A percentile compares a stretch with the other conserved stretches of the same genome.
Conservation (phyloP, 805 yeast species). For the Blastobotrys americana region DNA sequence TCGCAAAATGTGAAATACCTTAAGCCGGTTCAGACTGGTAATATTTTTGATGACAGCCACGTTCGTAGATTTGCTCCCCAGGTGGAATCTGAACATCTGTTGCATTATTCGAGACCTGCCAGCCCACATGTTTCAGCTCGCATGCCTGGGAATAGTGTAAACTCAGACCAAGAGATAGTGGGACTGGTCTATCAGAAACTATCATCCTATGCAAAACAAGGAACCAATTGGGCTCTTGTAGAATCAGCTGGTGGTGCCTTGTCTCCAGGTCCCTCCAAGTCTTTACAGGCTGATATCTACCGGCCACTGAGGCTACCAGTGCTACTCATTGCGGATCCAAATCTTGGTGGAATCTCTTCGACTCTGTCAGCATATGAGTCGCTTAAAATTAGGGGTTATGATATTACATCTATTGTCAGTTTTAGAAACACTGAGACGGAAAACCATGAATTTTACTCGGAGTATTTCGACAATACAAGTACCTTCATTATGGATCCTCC, state of each 20-base stretch:
- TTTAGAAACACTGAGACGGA: constrained; percentile 12
- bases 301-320: constrained; percentile 19
- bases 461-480: constrained; percentile 12
- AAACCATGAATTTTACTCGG: constrained; percentile 15
- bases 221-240: constrained; percentile 13
- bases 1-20: constrained; percentile 13
- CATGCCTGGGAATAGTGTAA: not conserved
- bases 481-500: constrained; percentile 10
- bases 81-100: constrained; percentile 12
- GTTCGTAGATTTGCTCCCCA: constrained; percentile 7
- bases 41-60: constrained; percentile 15
- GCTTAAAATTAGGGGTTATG: constrained; percentile 19
- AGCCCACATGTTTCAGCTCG: constrained; percentile 21
- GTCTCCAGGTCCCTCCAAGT: constrained; percentile 18
- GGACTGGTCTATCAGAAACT: not conserved
- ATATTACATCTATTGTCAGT: constrained; percentile 14
- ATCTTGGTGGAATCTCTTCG: constrained; percentile 20
- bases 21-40: constrained; percentile 24
- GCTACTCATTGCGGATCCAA: constrained; percentile 17
- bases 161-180: constrained; percentile 7
- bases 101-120: constrained; percentile 14
- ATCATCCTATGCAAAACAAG: not conserved
- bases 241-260: constrained; percentile 24
- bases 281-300: constrained; percentile 20
- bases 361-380: constrained; percentile 21